Conservation (phyloP, 2,329 filamentous ascomycete genomes). For the Fusarium graminum region DNA sequence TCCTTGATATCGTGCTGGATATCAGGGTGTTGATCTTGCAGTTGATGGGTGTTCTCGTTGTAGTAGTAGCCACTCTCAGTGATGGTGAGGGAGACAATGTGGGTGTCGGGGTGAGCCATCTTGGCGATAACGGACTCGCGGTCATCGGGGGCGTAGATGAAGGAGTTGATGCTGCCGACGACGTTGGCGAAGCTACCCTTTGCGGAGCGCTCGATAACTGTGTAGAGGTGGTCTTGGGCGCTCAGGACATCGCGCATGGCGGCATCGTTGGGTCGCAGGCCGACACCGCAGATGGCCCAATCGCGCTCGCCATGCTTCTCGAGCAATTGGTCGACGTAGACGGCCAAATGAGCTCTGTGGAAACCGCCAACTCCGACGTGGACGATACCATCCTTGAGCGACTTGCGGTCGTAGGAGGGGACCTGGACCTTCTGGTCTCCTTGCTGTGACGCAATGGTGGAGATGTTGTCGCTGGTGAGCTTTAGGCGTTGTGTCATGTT, state of each 20-base stretch:
- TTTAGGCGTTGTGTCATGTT: conserved; percentile 45
- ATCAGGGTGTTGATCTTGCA: conserved; percentile 62
- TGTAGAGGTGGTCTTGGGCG: conserved; percentile 66
- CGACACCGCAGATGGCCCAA: conserved; percentile 66
- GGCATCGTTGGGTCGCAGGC: conserved; percentile 63
- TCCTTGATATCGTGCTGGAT: conserved; percentile 63
- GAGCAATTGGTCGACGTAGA: conserved; percentile 64
- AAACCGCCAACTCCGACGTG: conserved; percentile 68
- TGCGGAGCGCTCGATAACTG: conserved; percentile 66
- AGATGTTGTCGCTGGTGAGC: conserved; percentile 47
- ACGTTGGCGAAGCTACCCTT: conserved; percentile 62
- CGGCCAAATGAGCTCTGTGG: conserved; percentile 66
- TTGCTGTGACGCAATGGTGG: conserved; percentile 43
- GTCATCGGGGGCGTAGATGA: conserved; percentile 65
- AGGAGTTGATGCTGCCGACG: conserved; percentile 66
- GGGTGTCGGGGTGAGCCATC: conserved; percentile 67
- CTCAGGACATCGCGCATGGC: conserved; percentile 64
- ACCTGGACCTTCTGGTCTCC: conserved; percentile 44
- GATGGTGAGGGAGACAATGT: conserved; percentile 68
- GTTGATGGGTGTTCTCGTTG: conserved; percentile 69
- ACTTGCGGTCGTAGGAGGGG: conserved; percentile 60
- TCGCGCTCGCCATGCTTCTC: conserved; percentile 59
- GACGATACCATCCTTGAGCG: conserved; percentile 66
- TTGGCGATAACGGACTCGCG: conserved; percentile 65
- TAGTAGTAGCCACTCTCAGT: conserved; percentile 70